Evolutionary conservation across 2,329 filamentous ascomycete species (phyloP), one percentile per base, ranked within the genome.

Genomic region (Clonostachys rosea): DNA sequence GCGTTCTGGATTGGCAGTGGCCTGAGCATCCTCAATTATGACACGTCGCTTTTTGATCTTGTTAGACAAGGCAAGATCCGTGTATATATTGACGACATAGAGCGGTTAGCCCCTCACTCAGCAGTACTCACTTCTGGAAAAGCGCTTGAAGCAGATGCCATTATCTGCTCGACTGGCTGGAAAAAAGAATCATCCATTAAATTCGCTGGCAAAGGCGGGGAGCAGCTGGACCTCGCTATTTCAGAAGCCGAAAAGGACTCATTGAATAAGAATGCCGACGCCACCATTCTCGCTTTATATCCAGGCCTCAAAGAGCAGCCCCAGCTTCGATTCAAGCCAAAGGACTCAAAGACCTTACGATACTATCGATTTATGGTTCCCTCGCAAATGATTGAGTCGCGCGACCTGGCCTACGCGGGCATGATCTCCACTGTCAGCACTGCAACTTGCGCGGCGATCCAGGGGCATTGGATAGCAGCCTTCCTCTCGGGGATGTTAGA

Each of bases 131-230:
- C 65, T 1, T 66, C 65, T 11, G 74, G 72, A 0, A 62, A 61
- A 1, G 49, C 49, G 0, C 46, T 81, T 2, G 52, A 65, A 1
- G 62, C 72, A 0, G 74, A 80, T 49, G 70, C 66, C 0, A 52
- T 82, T 1, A 62, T 81, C 8, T 77, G 71, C 49, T 68, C 70
- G 2, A 81, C 78, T 0, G 78, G 78, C 2, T 81, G 76, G 77
- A 67, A 70, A 45, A 65, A 68, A 46, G 61, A 63, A 14, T 65
- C 70, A 0, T 59, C 70, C 0, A 60, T 81, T 44, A 66, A 67
- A 18, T 78, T 78, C 49, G 45, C 49, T 14, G 43, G 49, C 16
- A 49, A 48, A 17, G 18, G 24, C 30, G 44, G 33, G 5, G 39
- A 50, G 1, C 30, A 48, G 3, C 47, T 58, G 6, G 55, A 54